Percentiles rank a stretch among this genome's conserved stretches.
These are phyloP conservation scores for Dactylellina leptospora DNA, from an alignment of 2,329 filamentous ascomycete species.

Conservation along the genomic window DNA sequence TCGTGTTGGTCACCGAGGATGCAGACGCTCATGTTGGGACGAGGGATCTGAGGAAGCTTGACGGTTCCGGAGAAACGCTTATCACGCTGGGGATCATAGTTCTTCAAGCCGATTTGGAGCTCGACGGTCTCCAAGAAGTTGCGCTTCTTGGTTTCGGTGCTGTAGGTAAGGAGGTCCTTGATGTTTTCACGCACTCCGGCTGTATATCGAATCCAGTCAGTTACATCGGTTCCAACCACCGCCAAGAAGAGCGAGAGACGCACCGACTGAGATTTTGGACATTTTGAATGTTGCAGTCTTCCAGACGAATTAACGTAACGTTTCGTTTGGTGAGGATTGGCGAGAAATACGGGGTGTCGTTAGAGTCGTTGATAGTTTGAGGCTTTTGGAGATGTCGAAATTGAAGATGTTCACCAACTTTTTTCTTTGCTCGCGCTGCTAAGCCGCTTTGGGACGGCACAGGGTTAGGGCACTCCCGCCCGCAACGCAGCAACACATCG, in stretches of 20 bases:
- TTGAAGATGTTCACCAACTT: background rate
- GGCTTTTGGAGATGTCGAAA: constrained; percentile 10
- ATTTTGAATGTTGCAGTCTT: constrained; percentile 62
- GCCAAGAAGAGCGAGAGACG: constrained; percentile 55
- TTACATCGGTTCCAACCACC: background rate
- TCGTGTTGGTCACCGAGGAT: constrained; percentile 95
- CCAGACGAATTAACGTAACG: constrained; percentile 57
- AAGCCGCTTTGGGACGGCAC: too few species aligned
- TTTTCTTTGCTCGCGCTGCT: background rate
- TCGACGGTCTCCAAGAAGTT: constrained; percentile 97
- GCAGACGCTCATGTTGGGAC: constrained; percentile 89
- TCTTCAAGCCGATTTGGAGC: constrained; percentile 93
- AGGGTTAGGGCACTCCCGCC: too few species aligned
- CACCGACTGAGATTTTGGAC: constrained; percentile 70
- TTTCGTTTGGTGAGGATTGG: constrained; percentile 60
- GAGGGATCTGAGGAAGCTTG: constrained; percentile 89
- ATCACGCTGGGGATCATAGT: constrained; percentile 99
- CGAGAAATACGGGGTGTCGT: constrained; percentile 38
- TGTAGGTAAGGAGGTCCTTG: constrained; percentile 93
- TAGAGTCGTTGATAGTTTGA: constrained; percentile 17
- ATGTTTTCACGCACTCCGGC: constrained; percentile 97
- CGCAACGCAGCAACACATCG: too few species aligned
- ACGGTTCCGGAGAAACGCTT: constrained; percentile 99
- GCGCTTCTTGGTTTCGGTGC: constrained; percentile 92
- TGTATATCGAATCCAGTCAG: constrained; percentile 57